Evolutionary conservation across 352 stramenopile species (phyloP).

Genomic region (Globisporangium uncinulatum): DNA sequence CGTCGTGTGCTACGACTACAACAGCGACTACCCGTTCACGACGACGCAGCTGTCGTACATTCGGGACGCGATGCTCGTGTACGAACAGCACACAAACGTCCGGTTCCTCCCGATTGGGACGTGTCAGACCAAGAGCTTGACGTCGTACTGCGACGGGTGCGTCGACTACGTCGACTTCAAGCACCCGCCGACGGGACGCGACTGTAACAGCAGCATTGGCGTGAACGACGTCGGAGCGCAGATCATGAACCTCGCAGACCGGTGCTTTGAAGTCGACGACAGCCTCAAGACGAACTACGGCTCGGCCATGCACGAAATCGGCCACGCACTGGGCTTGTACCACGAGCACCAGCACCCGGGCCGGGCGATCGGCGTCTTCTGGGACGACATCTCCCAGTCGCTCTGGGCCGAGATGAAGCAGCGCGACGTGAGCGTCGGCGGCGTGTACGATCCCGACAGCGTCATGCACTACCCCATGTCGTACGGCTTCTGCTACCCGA

Average conservation of each 20-base stretch:
- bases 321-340: constrained; percentile 72
- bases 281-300: constrained; percentile 67
- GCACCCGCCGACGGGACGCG: constrained; percentile 53
- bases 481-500: constrained; percentile 74
- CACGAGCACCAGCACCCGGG: constrained; percentile 77
- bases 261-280: constrained; percentile 73
- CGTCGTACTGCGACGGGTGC: constrained; percentile 56
- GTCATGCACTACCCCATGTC: constrained; percentile 79
- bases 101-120: constrained; percentile 53
- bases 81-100: constrained; percentile 63
- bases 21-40: constrained; percentile 61
- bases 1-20: constrained; percentile 73
- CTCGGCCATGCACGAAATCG: constrained; percentile 78
- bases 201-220: constrained; percentile 78
- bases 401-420: constrained; percentile 71
- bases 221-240: constrained; percentile 56
- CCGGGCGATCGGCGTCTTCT: constrained; percentile 67
- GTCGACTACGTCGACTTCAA: constrained; percentile 75
- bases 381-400: constrained; percentile 65
- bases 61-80: constrained; percentile 56
- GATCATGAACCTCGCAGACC: constrained; percentile 69
- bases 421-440: constrained; percentile 57
- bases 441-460: constrained; percentile 60
- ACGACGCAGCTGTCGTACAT: constrained; percentile 49
- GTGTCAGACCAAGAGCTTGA: constrained; percentile 41